Conservation (phyloP, 2,329 filamentous ascomycete genomes). For the Colletotrichum salicis region DNA sequence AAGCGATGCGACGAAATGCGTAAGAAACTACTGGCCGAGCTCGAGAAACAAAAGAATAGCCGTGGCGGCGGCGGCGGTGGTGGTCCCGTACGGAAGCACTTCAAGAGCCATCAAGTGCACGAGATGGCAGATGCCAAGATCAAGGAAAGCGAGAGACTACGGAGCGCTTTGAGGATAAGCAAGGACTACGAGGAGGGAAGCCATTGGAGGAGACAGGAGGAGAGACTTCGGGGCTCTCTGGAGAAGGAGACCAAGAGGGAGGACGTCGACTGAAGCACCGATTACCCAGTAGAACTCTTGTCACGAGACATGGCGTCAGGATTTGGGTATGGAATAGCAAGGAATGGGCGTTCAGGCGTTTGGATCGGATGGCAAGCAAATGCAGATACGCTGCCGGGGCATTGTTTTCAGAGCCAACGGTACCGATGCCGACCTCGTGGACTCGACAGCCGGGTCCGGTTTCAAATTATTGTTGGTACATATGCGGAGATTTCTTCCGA, state of each 20-base stretch:
- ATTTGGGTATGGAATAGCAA: conserved; percentile 1
- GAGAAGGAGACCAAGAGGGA: conserved; percentile 50
- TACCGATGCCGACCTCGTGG: neutral
- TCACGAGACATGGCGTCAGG: neutral
- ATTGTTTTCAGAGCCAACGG: neutral
- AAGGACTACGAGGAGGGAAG: conserved; percentile 86
- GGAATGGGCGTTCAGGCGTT: conserved; percentile 24
- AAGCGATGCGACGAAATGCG: conserved; percentile 58
- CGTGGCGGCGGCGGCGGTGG: conserved; percentile 38
- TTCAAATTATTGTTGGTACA: conserved; percentile 20
- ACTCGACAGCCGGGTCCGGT: neutral
- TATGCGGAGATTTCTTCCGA: conserved; percentile 9
- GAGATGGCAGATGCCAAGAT: conserved; percentile 97
- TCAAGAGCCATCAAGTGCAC: conserved; percentile 95
- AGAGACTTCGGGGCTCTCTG: conserved; percentile 63
- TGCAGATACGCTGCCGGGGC: neutral
- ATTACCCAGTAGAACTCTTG: neutral
- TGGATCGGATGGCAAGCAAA: neutral
- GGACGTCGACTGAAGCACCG: conserved; percentile 17
- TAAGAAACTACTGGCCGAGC: conserved; percentile 52
- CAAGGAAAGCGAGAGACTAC: conserved; percentile 88
- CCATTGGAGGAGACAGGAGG: conserved; percentile 87
- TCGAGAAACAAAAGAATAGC: conserved; percentile 48
- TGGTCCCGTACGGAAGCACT: conserved; percentile 60
- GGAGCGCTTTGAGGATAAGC: conserved; percentile 87